phyloP scores from a whole-genome alignment of 2,329 filamentous ascomycete genomes.

The Pseudogymnoascus sp. region DNA sequence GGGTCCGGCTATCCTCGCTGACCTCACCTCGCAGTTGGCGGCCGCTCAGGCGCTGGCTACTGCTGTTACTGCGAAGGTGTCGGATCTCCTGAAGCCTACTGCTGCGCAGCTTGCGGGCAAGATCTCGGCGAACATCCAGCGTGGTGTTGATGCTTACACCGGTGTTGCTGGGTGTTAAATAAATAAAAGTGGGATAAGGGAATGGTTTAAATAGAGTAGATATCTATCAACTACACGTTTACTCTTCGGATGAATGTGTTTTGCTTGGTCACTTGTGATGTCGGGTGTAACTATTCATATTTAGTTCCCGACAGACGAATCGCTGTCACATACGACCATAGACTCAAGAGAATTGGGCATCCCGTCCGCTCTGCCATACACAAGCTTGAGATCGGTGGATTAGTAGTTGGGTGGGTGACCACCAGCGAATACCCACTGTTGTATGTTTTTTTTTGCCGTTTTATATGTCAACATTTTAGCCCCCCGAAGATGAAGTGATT shows the following conservation, averaged over 20 bases:
- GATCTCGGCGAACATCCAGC: neutral
- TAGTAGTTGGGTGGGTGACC: no score
- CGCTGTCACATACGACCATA: no score
- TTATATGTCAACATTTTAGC: no score
- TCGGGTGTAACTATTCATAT: no score
- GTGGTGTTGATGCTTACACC: neutral
- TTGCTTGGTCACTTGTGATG: neutral
- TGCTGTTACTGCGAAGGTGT: neutral
- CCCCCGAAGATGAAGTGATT: no score
- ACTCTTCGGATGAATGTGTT: neutral
- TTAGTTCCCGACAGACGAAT: no score
- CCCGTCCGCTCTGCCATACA: no score
- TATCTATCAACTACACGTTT: conserved; percentile 1
- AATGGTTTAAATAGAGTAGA: neutral
- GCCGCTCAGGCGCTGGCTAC: neutral
- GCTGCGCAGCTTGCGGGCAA: neutral
- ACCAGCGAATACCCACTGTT: no score
- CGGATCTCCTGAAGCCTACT: neutral
- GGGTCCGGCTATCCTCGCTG: neutral
- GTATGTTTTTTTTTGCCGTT: no score
- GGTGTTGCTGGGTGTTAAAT: neutral
- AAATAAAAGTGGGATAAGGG: neutral
- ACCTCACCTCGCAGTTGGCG: neutral
- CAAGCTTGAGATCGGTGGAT: no score
- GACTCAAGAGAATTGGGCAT: no score